Conservation (phyloP, 139 green algal genomes). For the Chloropicon primus region DNA sequence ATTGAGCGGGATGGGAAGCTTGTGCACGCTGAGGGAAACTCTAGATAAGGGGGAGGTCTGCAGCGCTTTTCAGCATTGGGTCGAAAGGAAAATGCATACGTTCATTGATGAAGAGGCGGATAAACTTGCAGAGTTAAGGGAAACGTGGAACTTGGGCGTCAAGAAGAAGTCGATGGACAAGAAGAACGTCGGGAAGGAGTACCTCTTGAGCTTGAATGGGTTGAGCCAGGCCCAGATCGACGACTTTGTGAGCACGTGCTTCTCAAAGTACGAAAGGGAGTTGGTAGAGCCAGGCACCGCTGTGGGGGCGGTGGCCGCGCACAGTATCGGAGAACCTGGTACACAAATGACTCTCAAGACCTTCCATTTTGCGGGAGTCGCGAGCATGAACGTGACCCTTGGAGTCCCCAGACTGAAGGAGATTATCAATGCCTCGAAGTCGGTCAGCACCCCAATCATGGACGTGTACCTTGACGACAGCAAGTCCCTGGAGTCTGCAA, state of each 20-base stretch:
- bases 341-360: conserved; percentile 99
- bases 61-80: neutral
- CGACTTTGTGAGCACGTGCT: neutral
- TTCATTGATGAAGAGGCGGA: neutral
- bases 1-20: neutral
- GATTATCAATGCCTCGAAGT: conserved; percentile 95
- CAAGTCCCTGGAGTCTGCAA: conserved; percentile 48
- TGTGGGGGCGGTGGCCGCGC: conserved; percentile 82
- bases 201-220: neutral
- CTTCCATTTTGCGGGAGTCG: conserved; percentile 97
- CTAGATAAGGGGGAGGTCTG: neutral
- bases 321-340: conserved; percentile 88
- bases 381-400: conserved; percentile 89
- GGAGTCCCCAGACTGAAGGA: conserved; percentile 98
- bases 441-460: conserved; percentile 93
- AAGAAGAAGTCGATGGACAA: neutral
- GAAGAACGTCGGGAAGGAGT: neutral
- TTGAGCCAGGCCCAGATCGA: neutral
- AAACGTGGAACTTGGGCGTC: neutral
- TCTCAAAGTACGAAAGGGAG: conserved; percentile 59
- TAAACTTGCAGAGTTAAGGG: neutral
- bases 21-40: neutral
- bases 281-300: conserved; percentile 65
- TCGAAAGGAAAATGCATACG: neutral
- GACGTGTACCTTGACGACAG: conserved; percentile 41